Base-by-base conservation (phyloP, 177 flowering plant genomes). In the Vitis hybrid region DNA sequence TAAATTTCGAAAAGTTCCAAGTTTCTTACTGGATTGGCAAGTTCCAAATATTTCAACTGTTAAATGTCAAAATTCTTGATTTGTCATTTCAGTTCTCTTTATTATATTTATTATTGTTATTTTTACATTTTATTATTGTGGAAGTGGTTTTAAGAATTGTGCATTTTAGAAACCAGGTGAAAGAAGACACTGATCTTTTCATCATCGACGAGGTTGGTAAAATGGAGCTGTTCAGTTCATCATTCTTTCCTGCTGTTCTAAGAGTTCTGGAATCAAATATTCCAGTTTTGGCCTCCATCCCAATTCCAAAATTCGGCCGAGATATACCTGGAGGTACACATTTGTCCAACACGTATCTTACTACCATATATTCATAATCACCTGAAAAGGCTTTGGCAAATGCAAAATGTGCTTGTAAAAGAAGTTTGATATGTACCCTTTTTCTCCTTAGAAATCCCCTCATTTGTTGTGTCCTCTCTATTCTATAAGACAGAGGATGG, bases 171-270 rank as follows among this genome's bases (percentile, higher is more conserved):
- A 76, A 49, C 68, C 79, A 94, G 98, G 81, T 90, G 20, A 86
- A 73, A 80, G 90, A 88, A 77, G 95, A 90, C 28, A 84, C 91
- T 28, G 90, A 90, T 83, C 87, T 93, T 66, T 88, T 91, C 78
- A 60, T 95, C 78, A 91, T 95, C 62, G 98, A 95, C 75, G 98
- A 95, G 83, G 89, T 95, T 77, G 98, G 98, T 56, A 93, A 89
- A 75, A 95, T 95, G 97, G 97, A 95, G 85, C 77, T 95, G 73
- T 89, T 58, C 76, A 91, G 95, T 71, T 81, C 97, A 20, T 83
- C 87, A 7, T 95, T 95, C 79, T 89, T 91, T 75, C 94, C 95
- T 52, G 89, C 95, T 52, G 95, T 93, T 18, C 73, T 86, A 22
- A 82, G 76, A 68, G 81, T 93, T 68, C 74, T 95, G 47, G 86